Percentiles rank a stretch among this genome's conserved stretches.
These are phyloP conservation scores for Cyclocybe aegerita DNA, from an alignment of 768 basidiomycete species.

Conservation along the genomic window DNA sequence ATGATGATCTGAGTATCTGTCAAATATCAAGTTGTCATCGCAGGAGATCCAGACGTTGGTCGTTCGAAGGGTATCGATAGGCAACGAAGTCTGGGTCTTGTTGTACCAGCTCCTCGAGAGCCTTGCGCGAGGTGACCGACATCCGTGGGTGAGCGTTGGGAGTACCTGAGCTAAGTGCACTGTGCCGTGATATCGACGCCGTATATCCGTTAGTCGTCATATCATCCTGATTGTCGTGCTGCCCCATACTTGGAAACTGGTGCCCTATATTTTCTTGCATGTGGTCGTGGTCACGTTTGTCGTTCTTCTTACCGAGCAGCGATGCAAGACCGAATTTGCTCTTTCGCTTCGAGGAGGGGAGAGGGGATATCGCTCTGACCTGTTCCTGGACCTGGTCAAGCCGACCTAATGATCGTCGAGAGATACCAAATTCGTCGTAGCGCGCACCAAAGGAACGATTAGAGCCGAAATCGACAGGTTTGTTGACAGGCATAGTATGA, in stretches of 20 bases:
- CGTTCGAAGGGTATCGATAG: slow-evolving; percentile 82
- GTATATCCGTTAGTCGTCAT: slow-evolving; percentile 42
- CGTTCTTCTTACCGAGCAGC: slow-evolving; percentile 58
- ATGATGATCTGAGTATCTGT: neutral
- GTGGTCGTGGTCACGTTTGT: slow-evolving; percentile 30
- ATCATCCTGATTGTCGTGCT: slow-evolving; percentile 52
- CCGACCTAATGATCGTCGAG: slow-evolving; percentile 56
- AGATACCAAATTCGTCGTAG: slow-evolving; percentile 76
- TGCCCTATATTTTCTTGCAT: slow-evolving; percentile 37
- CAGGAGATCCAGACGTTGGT: slow-evolving; percentile 65
- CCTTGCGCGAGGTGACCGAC: slow-evolving; percentile 68
- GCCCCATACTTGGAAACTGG: slow-evolving; percentile 48
- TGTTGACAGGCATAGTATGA: slow-evolving; percentile 48
- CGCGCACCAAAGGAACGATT: slow-evolving; percentile 36
- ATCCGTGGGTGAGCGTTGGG: slow-evolving; percentile 43
- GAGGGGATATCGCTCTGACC: slow-evolving; percentile 24
- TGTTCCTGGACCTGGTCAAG: slow-evolving; percentile 35
- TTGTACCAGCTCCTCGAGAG: slow-evolving; percentile 77
- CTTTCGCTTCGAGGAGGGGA: slow-evolving; percentile 57
- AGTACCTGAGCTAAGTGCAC: slow-evolving; percentile 39
- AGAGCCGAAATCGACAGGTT: slow-evolving; percentile 33
- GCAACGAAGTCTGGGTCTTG: slow-evolving; percentile 85
- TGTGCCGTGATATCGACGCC: slow-evolving; percentile 51
- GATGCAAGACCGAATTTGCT: slow-evolving; percentile 72
- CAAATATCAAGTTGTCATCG: slow-evolving; percentile 23